Conservation (phyloP, 1,284 basidiomycete genomes). For the Peniophora sp. region DNA sequence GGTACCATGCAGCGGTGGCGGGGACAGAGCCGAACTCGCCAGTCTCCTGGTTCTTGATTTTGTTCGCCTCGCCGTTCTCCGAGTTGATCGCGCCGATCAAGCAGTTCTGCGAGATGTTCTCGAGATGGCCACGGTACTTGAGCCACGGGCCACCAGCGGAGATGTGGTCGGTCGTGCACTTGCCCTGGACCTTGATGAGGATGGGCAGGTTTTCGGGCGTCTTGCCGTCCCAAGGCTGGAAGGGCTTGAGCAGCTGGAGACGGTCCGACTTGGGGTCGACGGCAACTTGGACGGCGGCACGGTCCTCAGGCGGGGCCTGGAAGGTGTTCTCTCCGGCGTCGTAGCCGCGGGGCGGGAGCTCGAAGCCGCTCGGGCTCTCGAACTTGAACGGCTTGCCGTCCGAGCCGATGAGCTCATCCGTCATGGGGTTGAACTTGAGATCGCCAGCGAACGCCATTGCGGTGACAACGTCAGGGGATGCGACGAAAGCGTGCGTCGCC, state of each 20-base stretch:
- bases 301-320: constrained; percentile 89
- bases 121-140: constrained; percentile 98
- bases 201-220: constrained; percentile 85
- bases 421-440: constrained; percentile 95
- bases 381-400: constrained; percentile 99
- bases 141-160: constrained; percentile 98
- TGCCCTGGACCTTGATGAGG: constrained; percentile 97
- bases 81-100: constrained; percentile 95
- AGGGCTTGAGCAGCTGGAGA: constrained; percentile 90
- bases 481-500: constrained; percentile 97
- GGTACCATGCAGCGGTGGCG: constrained; percentile 80
- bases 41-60: constrained; percentile 86
- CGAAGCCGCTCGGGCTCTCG: constrained; percentile 80
- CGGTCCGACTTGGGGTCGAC: constrained; percentile 89
- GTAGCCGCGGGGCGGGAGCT: constrained; percentile 92
- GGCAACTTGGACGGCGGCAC: constrained; percentile 78
- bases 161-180: constrained; percentile 95
- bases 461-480: constrained; percentile 96
- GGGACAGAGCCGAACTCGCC: constrained; percentile 87
- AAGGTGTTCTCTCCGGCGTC: constrained; percentile 97
- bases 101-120: constrained; percentile 99
- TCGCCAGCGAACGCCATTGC: constrained; percentile 94
- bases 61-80: constrained; percentile 95
- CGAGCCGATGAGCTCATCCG: constrained; percentile 81
- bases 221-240: constrained; percentile 92